Conservation (phyloP, 2,329 filamentous ascomycete genomes). For the Phoma sp. region DNA sequence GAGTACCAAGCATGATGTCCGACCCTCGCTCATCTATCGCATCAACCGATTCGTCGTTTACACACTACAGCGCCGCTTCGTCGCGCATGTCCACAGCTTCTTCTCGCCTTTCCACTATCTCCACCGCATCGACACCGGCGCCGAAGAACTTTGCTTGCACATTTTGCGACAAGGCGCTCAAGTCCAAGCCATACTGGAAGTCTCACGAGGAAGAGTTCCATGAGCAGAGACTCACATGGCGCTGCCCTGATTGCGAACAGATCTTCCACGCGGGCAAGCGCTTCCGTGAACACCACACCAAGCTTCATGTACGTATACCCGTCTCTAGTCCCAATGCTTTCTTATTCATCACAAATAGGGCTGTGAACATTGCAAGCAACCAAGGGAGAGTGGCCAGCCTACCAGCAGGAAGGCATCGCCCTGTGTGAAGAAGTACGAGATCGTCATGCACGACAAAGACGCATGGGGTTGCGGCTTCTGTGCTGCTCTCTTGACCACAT, state of each 20-base stretch:
- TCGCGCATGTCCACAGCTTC: conserved; percentile 47
- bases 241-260: conserved; percentile 71
- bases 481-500: conserved; percentile 65
- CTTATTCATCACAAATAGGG: conserved; percentile 41
- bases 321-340: neutral
- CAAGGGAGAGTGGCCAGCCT: conserved; percentile 57
- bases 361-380: conserved; percentile 69
- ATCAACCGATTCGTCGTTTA: conserved; percentile 47
- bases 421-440: conserved; percentile 48
- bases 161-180: conserved; percentile 67
- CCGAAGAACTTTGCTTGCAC: conserved; percentile 53
- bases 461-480: conserved; percentile 75
- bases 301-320: conserved; percentile 60
- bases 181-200: conserved; percentile 73
- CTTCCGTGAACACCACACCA: conserved; percentile 71
- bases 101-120: conserved; percentile 45
- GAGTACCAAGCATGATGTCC: conserved; percentile 47
- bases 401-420: conserved; percentile 62
- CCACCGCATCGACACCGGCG: conserved; percentile 39
- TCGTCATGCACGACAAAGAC: conserved; percentile 65
- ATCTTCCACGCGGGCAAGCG: conserved; percentile 72
- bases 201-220: conserved; percentile 73
- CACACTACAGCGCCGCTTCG: conserved; percentile 46
- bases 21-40: conserved; percentile 47
- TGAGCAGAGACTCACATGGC: conserved; percentile 71